phyloP scores from a whole-genome alignment of 2,329 filamentous ascomycete genomes.

The Myriosclerotinia scirpicola region DNA sequence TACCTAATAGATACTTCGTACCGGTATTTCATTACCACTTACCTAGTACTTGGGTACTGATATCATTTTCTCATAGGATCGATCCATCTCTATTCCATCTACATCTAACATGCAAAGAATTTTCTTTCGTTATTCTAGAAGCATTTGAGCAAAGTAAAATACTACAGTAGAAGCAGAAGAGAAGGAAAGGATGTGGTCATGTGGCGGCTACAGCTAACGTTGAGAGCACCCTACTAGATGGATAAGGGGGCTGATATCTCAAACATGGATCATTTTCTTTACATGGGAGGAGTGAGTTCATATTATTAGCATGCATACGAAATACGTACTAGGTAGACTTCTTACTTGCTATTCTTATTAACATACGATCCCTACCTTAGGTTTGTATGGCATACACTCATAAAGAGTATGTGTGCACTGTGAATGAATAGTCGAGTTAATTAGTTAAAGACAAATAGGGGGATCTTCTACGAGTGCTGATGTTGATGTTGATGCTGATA shows the following conservation, averaged over 20 bases:
- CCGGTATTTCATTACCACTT: background rate
- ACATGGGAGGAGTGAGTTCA: background rate
- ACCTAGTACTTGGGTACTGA: too few species aligned
- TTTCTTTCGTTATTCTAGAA: slow-evolving; percentile 3
- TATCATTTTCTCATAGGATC: background rate
- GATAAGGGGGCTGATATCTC: background rate
- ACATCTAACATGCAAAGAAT: background rate
- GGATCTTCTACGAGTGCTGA: background rate
- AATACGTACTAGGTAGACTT: too few species aligned
- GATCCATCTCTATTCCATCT: background rate
- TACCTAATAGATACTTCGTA: too few species aligned
- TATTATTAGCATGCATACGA: background rate
- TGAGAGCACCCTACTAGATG: too few species aligned
- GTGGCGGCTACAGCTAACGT: slow-evolving; percentile 11
- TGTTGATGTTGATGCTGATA: too few species aligned
- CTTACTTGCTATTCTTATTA: too few species aligned
- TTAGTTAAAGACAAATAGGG: too few species aligned
- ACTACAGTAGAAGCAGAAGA: background rate
- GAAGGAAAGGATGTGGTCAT: slow-evolving; percentile 7
- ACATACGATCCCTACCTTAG: background rate
- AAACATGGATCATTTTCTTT: background rate
- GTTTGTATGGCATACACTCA: too few species aligned
- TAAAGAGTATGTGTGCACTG: too few species aligned
- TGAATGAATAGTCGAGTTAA: too few species aligned
- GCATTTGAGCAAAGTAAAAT: background rate